Conservation (phyloP, 2,329 filamentous ascomycete genomes). For the Diaporthe longicolla region DNA sequence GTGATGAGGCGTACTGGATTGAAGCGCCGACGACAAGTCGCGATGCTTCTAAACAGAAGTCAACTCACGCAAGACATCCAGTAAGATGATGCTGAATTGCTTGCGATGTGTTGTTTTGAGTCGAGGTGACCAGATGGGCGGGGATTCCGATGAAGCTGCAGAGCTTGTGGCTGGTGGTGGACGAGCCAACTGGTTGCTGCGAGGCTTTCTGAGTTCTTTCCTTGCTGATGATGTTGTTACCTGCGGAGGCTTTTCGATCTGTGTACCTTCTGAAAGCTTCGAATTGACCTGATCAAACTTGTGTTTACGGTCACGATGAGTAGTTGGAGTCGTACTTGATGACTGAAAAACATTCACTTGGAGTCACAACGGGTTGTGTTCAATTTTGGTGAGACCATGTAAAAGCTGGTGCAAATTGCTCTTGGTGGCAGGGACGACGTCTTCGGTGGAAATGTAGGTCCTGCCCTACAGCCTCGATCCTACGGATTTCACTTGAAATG, state of each 20-base stretch:
- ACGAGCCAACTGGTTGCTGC: too few relatives aligned
- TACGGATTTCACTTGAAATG: too few relatives aligned
- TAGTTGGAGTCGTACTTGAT: not conserved
- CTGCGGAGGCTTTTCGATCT: too few relatives aligned
- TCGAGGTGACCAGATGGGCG: not conserved
- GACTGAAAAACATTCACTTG: not conserved
- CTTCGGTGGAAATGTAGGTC: too few relatives aligned
- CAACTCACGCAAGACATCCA: not conserved
- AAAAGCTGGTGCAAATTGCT: too few relatives aligned
- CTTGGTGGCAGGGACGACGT: too few relatives aligned
- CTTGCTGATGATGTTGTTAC: not conserved
- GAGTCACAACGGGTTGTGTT: not conserved
- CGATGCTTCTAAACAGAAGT: not conserved
- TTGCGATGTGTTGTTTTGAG: not conserved
- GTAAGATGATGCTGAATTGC: too few relatives aligned
- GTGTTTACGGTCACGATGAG: too few relatives aligned
- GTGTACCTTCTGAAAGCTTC: not conserved
- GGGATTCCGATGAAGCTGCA: fast-evolving
- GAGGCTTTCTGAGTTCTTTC: not conserved
- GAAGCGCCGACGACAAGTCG: not conserved
- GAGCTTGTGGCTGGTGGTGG: not conserved
- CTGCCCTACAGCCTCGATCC: too few relatives aligned
- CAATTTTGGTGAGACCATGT: too few relatives aligned
- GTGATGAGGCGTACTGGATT: not conserved
- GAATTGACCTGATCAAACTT: not conserved